Conservation (phyloP, 257 asterid species). For the Solanum microdontum region DNA sequence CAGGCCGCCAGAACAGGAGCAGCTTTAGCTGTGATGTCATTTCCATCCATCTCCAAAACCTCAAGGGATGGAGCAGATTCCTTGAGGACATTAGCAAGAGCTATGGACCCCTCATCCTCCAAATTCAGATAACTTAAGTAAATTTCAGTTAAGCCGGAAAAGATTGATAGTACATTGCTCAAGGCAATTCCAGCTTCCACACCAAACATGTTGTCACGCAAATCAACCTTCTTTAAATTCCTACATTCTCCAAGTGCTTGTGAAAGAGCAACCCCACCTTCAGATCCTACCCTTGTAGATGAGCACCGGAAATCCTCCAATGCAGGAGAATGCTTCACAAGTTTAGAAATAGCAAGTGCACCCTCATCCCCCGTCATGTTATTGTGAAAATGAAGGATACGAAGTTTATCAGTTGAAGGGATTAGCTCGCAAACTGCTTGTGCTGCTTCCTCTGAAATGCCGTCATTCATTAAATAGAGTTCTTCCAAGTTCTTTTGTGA, state of each 20-base stretch:
- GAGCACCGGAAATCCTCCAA: slow-evolving; percentile 82
- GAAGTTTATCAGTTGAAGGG: slow-evolving; percentile 59
- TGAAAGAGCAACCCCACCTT: slow-evolving; percentile 72
- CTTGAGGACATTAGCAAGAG: slow-evolving; percentile 58
- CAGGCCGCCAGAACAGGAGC: slow-evolving; percentile 73
- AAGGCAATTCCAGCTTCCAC: slow-evolving; percentile 65
- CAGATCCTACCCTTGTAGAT: slow-evolving; percentile 73
- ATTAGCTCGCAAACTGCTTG: slow-evolving; percentile 59
- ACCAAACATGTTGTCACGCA: slow-evolving; percentile 91
- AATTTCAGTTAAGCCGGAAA: slow-evolving; percentile 51
- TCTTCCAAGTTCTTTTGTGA: slow-evolving; percentile 72
- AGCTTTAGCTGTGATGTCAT: slow-evolving; percentile 71
- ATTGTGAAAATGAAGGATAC: slow-evolving; percentile 74
- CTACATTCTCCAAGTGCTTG: slow-evolving; percentile 52
- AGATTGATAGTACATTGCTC: slow-evolving; percentile 37
- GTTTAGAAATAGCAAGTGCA: slow-evolving; percentile 61
- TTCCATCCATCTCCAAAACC: slow-evolving; percentile 86
- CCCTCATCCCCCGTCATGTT: slow-evolving; percentile 96
- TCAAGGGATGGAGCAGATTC: slow-evolving; percentile 62
- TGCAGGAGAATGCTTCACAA: slow-evolving; percentile 45
- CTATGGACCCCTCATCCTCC: slow-evolving; percentile 72
- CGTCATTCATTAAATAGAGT: slow-evolving; percentile 73
- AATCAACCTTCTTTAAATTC: slow-evolving; percentile 61
- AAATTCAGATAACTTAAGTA: slow-evolving; percentile 80
- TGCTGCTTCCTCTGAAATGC: slow-evolving; percentile 94